phyloP scores from a whole-genome alignment of 1,284 basidiomycete species.

The Ceratobasidium sp. region DNA sequence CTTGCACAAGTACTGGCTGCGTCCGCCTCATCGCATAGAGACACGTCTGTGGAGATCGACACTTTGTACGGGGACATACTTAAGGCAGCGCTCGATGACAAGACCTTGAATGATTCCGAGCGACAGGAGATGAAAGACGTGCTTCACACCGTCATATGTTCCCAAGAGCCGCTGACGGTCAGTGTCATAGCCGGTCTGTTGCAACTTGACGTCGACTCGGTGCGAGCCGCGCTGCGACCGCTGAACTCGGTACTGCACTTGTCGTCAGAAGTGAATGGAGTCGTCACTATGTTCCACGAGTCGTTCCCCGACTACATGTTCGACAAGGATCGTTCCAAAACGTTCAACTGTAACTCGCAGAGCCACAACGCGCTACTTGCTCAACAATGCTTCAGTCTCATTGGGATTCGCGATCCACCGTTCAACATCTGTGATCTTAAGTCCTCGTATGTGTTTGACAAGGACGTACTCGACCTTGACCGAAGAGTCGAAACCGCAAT shows the following conservation, averaged over 20 bases:
- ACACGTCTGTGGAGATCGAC: background rate
- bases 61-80: background rate
- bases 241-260: slow-evolving; percentile 1
- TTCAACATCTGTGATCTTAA: background rate
- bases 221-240: background rate
- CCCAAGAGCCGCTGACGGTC: background rate
- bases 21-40: background rate
- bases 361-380: background rate
- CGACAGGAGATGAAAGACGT: background rate
- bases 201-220: background rate
- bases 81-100: background rate
- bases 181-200: background rate
- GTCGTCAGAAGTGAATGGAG: background rate
- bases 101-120: background rate
- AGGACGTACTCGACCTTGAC: background rate
- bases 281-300: background rate
- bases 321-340: background rate
- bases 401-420: background rate
- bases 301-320: slow-evolving; percentile 11
- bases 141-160: slow-evolving; percentile 3
- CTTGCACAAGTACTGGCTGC: background rate
- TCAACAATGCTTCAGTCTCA: background rate
- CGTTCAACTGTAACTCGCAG: background rate
- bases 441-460: background rate
- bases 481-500: background rate